phyloP scores from a whole-genome alignment of 2,329 filamentous ascomycete species.

The Phaeosphaeriaceae sp. region DNA sequence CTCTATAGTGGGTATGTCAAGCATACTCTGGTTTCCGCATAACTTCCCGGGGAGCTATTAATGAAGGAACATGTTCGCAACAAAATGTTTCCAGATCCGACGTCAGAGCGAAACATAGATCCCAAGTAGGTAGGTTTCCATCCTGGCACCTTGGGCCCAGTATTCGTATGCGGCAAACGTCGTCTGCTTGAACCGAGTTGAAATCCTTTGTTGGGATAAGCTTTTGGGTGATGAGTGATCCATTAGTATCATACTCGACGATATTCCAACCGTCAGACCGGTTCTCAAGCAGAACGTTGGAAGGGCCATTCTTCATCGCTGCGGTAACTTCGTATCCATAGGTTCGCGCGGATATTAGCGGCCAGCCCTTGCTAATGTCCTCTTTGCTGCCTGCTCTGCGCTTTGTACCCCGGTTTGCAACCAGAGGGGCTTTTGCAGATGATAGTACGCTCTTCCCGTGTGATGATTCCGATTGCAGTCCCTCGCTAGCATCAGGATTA shows the following conservation, averaged over 20 bases:
- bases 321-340: not conserved
- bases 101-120: constrained; percentile 28
- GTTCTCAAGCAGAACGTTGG: not conserved
- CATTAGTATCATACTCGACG: not conserved
- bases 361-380: constrained; percentile 11
- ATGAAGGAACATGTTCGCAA: constrained; percentile 1
- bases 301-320: not conserved
- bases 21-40: no score
- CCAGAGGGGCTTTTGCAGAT: constrained; percentile 5
- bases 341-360: constrained; percentile 25
- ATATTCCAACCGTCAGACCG: constrained; percentile 3
- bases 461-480: no score
- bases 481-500: no score
- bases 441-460: not conserved
- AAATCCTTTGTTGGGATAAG: constrained; percentile 18
- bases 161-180: constrained; percentile 26
- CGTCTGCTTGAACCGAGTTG: constrained; percentile 19
- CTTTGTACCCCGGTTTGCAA: constrained; percentile 3
- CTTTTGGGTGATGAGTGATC: not conserved
- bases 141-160: constrained; percentile 13
- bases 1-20: no score
- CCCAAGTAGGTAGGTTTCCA: constrained; percentile 17
- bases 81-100: constrained; percentile 17
- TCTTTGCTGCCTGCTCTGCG: not conserved
- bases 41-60: not conserved